Percentiles rank a stretch among this genome's conserved stretches.
phyloP scores from a whole-genome alignment of 768 basidiomycete genomes.

The Melanogaster broomeanus region DNA sequence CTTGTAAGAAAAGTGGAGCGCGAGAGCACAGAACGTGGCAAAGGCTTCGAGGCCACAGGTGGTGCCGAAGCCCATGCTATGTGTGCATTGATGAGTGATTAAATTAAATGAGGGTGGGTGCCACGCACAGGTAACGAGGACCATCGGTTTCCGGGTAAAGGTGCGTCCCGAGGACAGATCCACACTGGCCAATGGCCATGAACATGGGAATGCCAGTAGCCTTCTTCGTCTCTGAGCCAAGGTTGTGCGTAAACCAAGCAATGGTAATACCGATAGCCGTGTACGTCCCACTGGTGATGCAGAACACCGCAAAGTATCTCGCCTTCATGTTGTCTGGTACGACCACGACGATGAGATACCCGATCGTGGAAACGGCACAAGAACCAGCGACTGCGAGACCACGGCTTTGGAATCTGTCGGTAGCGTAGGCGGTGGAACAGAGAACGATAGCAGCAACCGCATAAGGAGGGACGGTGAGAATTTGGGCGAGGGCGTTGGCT shows the following conservation, averaged over 20 bases:
- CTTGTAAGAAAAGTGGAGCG: constrained; percentile 63
- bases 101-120: neutral
- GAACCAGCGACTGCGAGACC: constrained; percentile 38
- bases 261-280: constrained; percentile 73
- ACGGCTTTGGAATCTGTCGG: constrained; percentile 68
- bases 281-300: constrained; percentile 76
- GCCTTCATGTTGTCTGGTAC: constrained; percentile 56
- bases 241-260: constrained; percentile 80
- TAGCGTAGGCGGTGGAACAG: constrained; percentile 54
- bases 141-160: constrained; percentile 66
- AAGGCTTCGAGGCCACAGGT: constrained; percentile 55
- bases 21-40: constrained; percentile 50
- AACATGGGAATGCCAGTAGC: constrained; percentile 78
- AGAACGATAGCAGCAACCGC: constrained; percentile 69
- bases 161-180: constrained; percentile 75
- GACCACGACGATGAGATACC: constrained; percentile 64
- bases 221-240: constrained; percentile 77
- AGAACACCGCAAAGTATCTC: constrained; percentile 80
- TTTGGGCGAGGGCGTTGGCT: constrained; percentile 68
- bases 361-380: constrained; percentile 33
- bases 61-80: constrained; percentile 62
- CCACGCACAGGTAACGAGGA: constrained; percentile 62
- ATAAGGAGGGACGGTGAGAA: constrained; percentile 83
- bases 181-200: constrained; percentile 80
- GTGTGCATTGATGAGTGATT: neutral